phyloP scores from a whole-genome alignment of 345 rosid species.

The Erodium maritimum region DNA sequence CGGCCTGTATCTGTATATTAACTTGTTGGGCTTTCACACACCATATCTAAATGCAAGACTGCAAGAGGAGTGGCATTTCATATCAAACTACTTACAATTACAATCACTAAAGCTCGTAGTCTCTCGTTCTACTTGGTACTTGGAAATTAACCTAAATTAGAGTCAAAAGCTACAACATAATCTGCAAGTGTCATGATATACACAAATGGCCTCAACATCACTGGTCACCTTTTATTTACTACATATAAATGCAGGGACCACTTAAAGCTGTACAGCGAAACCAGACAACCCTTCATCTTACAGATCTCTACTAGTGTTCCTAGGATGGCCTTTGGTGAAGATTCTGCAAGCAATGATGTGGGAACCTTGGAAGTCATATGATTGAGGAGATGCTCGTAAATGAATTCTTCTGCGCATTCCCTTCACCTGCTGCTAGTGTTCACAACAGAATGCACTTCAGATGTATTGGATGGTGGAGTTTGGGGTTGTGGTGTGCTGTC shows the following conservation, averaged over 20 bases:
- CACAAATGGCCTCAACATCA: neutral
- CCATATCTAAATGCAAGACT: no score
- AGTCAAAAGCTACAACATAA: neutral
- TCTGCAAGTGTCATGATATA: neutral
- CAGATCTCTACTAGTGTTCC: neutral
- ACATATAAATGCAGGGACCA: neutral
- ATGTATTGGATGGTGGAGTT: constrained; percentile 38
- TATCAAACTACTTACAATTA: neutral
- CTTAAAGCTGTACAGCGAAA: neutral
- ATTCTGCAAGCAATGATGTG: constrained; percentile 6
- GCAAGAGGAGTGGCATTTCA: neutral
- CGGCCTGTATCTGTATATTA: no score
- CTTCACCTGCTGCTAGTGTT: constrained; percentile 23
- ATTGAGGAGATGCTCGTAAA: neutral
- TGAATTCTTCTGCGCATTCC: neutral
- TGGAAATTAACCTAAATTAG: neutral
- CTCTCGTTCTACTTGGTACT: neutral
- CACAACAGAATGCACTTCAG: constrained; percentile 27
- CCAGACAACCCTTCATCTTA: neutral
- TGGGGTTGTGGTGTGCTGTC: constrained; percentile 37
- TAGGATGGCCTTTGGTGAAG: neutral
- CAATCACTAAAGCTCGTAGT: no score
- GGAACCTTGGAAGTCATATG: constrained; percentile 4
- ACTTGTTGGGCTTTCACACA: no score
- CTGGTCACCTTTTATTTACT: neutral